Evolutionary conservation across 352 stramenopile genomes (phyloP), one percentile per base, ranked within the genome.

Genomic region (Thraustotheca clavata): DNA sequence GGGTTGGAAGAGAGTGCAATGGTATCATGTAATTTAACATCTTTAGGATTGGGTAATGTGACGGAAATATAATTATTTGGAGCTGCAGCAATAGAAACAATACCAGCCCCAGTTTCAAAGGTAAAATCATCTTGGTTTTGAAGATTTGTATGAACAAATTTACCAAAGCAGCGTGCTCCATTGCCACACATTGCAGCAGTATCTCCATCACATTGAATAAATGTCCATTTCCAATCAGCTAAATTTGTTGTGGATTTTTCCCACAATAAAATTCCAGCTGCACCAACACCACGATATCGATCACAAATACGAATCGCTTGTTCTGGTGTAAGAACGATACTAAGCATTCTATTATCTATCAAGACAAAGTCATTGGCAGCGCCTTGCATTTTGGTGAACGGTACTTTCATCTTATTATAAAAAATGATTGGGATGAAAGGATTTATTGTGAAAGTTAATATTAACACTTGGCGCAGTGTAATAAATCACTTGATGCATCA

Each of bases 331-430:
- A 65, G 24, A 8, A 41, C 7, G 26, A 65, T 27, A 16, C 39
- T 32, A 6, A 55, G 57, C 8, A 27, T 40, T 8, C 57, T 40
- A 16, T 65, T 65, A 46, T 65, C 57, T 33, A 65, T 39, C 7
- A 65, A 27, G 22, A 65, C 39, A 39, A 65, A 65, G 57, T 65
- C 57, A 33, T 65, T 65, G 20, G 41, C 57, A 11, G 57, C 57
- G 38, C 57, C 57, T 22, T 65, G 46, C 22, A 65, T 54, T 32
- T 65, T 65, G 57, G 57, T 65, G 40, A 65, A 65, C 22, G 38
- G 57, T 9, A 65, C 57, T 31, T 36, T 33, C 57, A 65, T 54
- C n/a, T 1, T 43, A 6, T 22, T 50, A 22, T 22, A 50, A 7
- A 50, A 14, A 22, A 50, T 33, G 43, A 14, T n/a, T n/a, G n/a